Base-by-base conservation (phyloP, 1,139 yeast species). In the Blastobotrys raffinosifermentans region DNA sequence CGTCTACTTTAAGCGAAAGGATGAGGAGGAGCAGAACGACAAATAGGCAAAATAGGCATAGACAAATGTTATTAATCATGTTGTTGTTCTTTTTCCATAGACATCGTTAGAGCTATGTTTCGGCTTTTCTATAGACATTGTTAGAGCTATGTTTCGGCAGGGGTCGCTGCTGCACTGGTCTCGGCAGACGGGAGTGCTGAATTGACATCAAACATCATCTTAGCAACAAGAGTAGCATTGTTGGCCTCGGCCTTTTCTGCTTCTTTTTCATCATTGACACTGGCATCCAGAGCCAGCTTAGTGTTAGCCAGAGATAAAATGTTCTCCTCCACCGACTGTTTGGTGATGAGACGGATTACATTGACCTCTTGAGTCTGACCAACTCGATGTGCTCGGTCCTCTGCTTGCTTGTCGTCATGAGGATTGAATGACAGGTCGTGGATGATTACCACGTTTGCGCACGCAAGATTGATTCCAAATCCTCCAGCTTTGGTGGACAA, bases 331-430 rank as follows among this genome's bases (percentile, higher is more conserved):
- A 93, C 81, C 1, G 96, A 79, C 39, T 76, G 70, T 47, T 70
- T 72, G 8, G 83, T 73, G 41, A 93, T 82, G 51, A 93, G 65
- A 42, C 94, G 74, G 34, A 77, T 75, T 11, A 93, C 96, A 32
- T 71, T 68, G 15, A 93, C 99, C 35, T 84, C 91, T 43, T 82
- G 77, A 29, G 83, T 81, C 63, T 93, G 98, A 2, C 99, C 99
- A 19, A 93, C 95, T 59, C 99, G 75, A 60, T 91, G 99, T 0
- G 98, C 96, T 55, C 99, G 74, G 60, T 91, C 98, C 58, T 93
- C 98, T 0, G 99, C 99, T 64, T 91, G 99, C 56, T 82, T 83
- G 57, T 91, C 99, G 59, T 91, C 98, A 58, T 93, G 98, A 0
- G 99, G 99, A 53, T 91, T 91, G 64, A 91, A 91, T 33, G 94